Percentiles rank a stretch among this genome's conserved stretches.
phyloP scores from a whole-genome alignment of 306 rosid species.

The Trichosanthes truncata region DNA sequence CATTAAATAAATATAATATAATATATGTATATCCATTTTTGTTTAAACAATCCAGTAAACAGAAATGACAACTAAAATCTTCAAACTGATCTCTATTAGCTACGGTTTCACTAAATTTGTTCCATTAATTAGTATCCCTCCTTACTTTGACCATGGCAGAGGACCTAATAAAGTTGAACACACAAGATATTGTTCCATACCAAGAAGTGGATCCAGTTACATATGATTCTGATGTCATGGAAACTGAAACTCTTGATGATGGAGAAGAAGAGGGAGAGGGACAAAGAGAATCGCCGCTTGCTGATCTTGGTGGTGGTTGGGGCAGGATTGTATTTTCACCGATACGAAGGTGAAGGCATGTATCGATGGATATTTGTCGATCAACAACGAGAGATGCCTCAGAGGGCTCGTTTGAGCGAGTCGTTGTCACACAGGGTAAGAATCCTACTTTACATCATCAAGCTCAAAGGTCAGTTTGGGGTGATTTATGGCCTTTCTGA shows the following conservation, averaged over 20 bases:
- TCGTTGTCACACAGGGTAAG: conserved; percentile 59
- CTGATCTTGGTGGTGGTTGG: conserved; percentile 96
- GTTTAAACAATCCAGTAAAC: background rate
- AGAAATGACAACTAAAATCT: background rate
- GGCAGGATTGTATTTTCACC: conserved; percentile 74
- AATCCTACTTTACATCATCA: conserved; percentile 70
- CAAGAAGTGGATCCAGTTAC: conserved; percentile 36
- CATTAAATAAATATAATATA: background rate
- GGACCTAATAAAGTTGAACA: conserved; percentile 40
- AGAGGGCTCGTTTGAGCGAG: conserved; percentile 60
- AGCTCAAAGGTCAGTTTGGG: conserved; percentile 75
- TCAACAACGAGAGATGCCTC: conserved; percentile 59
- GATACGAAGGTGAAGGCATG: conserved; percentile 69
- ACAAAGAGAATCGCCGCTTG: conserved; percentile 24
- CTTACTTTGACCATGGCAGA: conserved; percentile 33
- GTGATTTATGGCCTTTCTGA: conserved; percentile 77
- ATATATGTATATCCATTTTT: background rate
- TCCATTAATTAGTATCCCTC: background rate
- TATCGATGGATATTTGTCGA: conserved; percentile 64
- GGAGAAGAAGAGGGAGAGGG: conserved; percentile 23
- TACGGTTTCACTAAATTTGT: background rate
- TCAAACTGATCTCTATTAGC: background rate
- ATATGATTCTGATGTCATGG: conserved; percentile 53
- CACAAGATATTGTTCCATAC: conserved; percentile 26
- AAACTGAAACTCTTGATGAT: conserved; percentile 24